Evolutionary conservation across 208 protist species (phyloP).

Genomic region (Wallacemonas sp.): DNA sequence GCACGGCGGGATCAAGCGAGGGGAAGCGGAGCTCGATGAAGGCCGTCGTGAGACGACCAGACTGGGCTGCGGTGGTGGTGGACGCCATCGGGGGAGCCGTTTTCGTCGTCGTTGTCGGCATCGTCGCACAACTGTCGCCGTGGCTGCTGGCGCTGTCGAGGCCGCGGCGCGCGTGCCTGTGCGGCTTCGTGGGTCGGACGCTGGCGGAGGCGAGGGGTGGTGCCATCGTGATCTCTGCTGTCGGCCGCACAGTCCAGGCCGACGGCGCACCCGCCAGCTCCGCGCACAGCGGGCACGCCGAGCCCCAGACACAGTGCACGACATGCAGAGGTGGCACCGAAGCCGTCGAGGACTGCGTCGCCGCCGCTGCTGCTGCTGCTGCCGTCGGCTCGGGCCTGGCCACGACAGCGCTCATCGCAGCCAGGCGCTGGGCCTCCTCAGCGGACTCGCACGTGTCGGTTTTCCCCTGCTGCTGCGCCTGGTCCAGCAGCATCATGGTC

Average conservation of each 20-base stretch:
- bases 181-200: no score
- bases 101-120: no score
- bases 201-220: not conserved
- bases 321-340: conserved; percentile 20
- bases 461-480: conserved; percentile 6
- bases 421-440: not conserved
- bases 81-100: no score
- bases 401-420: not conserved
- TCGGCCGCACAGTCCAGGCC: conserved; percentile 41
- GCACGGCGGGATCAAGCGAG: conserved; percentile 50
- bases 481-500: conserved; percentile 21
- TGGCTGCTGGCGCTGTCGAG: no score
- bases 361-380: no score
- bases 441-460: not conserved
- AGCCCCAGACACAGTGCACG: conserved; percentile 78
- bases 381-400: no score
- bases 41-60: not conserved
- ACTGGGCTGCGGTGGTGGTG: no score
- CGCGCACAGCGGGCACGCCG: conserved; percentile 74
- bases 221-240: not conserved
- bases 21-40: conserved; percentile 50
- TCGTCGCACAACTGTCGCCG: no score
- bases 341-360: not conserved
- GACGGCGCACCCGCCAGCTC: conserved; percentile 50
- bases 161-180: no score